A percentile compares a stretch with the other conserved stretches of the same genome.
Conservation (phyloP, 805 yeast species). For the Suhomyces sp. region DNA sequence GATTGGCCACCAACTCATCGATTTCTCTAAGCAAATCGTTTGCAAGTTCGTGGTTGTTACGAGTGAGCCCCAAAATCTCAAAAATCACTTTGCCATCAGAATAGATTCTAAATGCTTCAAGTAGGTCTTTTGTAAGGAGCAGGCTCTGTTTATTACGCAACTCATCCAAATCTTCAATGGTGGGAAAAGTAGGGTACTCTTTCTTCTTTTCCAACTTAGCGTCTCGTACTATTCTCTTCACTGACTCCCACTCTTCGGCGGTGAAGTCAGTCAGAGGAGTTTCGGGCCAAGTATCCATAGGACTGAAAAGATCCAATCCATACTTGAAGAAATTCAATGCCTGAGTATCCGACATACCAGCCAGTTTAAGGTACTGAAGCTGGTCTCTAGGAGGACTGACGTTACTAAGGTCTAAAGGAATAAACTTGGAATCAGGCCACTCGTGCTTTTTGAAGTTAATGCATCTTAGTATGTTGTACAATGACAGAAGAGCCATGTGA, state of each 20-base stretch:
- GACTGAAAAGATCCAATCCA: slow-evolving; percentile 13
- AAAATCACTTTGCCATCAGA: slow-evolving; percentile 8
- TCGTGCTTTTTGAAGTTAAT: slow-evolving; percentile 39
- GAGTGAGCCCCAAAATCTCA: neutral
- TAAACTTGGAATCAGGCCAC: slow-evolving; percentile 31
- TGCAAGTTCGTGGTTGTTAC: neutral
- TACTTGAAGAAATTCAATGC: slow-evolving; percentile 30
- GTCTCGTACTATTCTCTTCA: slow-evolving; percentile 6
- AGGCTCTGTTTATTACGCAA: slow-evolving; percentile 2
- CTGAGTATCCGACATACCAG: slow-evolving; percentile 21
- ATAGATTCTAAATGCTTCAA: slow-evolving; percentile 16
- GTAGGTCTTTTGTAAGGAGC: slow-evolving; percentile 13
- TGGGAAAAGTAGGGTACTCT: slow-evolving; percentile 11
- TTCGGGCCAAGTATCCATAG: slow-evolving; percentile 13
- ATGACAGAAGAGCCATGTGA: slow-evolving; percentile 39
- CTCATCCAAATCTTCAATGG: slow-evolving; percentile 9
- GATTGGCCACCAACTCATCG: slow-evolving; percentile 6
- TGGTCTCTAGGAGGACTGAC: slow-evolving; percentile 40
- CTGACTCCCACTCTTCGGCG: slow-evolving; percentile 13
- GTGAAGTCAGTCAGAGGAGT: slow-evolving; percentile 16
- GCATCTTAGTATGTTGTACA: slow-evolving; percentile 43
- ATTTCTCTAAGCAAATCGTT: slow-evolving; percentile 11
- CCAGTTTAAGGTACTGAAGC: slow-evolving; percentile 21
- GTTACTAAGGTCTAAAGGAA: slow-evolving; percentile 28
- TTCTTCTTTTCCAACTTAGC: slow-evolving; percentile 5